phyloP scores from a whole-genome alignment of 2,329 filamentous ascomycete genomes.

The Xylariaceae sp. region DNA sequence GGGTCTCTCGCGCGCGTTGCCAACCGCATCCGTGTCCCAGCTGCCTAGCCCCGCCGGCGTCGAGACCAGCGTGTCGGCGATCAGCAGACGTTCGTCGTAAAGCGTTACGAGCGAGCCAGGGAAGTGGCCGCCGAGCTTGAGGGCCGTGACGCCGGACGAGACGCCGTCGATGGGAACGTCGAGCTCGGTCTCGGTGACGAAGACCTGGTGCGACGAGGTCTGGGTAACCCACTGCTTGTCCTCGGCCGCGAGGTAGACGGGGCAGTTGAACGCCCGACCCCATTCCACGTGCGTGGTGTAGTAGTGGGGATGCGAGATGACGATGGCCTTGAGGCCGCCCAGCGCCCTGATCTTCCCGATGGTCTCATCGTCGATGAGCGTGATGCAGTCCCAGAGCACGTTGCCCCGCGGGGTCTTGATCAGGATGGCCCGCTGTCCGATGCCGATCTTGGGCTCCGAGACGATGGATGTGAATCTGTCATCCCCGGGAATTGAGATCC shows the following conservation, averaged over 20 bases:
- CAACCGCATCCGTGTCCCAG: constrained; percentile 49
- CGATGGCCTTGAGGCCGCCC: constrained; percentile 72
- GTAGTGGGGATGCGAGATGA: constrained; percentile 81
- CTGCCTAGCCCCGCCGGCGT: constrained; percentile 60
- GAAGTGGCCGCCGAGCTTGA: constrained; percentile 81
- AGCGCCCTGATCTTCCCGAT: constrained; percentile 57
- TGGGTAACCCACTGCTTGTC: constrained; percentile 67
- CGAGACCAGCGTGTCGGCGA: constrained; percentile 77
- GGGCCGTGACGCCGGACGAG: constrained; percentile 56
- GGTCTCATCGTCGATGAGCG: constrained; percentile 68
- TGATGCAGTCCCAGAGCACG: constrained; percentile 78
- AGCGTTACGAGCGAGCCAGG: constrained; percentile 71
- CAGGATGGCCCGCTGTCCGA: constrained; percentile 75
- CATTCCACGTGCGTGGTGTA: constrained; percentile 77
- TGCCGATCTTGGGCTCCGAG: constrained; percentile 64
- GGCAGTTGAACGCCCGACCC: constrained; percentile 69
- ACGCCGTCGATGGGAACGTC: constrained; percentile 36
- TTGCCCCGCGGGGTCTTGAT: constrained; percentile 68
- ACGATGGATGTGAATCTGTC: constrained; percentile 48
- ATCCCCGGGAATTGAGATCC: constrained; percentile 51
- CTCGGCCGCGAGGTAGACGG: constrained; percentile 67
- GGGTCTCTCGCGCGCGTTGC: constrained; percentile 42
- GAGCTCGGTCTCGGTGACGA: constrained; percentile 49
- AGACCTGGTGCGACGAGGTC: constrained; percentile 46
- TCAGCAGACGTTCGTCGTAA: constrained; percentile 64